Evolutionary conservation across 192 early-diverging fungal genomes (phyloP), one percentile per base, ranked within the genome.

Genomic region (Coemansia asiatica): DNA sequence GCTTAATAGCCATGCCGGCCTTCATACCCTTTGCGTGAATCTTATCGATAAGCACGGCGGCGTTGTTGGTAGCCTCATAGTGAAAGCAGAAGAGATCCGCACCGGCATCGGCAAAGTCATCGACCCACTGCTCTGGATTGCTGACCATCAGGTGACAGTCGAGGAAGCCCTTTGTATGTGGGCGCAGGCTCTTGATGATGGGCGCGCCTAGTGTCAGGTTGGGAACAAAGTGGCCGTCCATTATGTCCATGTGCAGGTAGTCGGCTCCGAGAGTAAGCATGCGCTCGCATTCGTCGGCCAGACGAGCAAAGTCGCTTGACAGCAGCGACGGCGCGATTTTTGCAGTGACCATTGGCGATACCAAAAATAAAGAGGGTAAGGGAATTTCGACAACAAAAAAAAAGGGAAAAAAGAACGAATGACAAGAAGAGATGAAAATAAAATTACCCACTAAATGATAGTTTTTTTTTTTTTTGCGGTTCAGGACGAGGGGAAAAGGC

Each of bases 221-320:
- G 56, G 96, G 96, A 12, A 98, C 96, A 83, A 98, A 98, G 71
- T 98, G 96, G 9, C 96, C 91, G 68, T 94, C 93, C 96, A 98
- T 96, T 16, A 98, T 85, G 87, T 89, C 91, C 86, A 93, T 88
- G 79, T 92, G 92, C 66, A 94, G 78, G 83, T 90, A 94, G 76
- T 98, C 94, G 6, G 96, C 96, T n/a, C 94, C 94, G 61, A 86
- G 69, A n/a, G 82, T 84, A 26, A 91, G 69, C 94, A 98, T 95
- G 63, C 91, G 86, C 80, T 93, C 84, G 71, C 89, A 89, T 76
- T 98, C 95, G 28, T 75, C 82, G 4, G 92, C 91, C 13, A 98
- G 86, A 31, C 81, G 74, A 57, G 93, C 89, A 85, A 96, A 96
- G 83, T 98, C 95, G 69, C 87, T 83, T 25, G 93, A 92, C 23